A percentile compares a stretch with the other conserved stretches of the same genome.
These are phyloP conservation scores for Aspergillus ustus DNA, from an alignment of 2,329 filamentous ascomycete genomes.

Conservation along the genomic window DNA sequence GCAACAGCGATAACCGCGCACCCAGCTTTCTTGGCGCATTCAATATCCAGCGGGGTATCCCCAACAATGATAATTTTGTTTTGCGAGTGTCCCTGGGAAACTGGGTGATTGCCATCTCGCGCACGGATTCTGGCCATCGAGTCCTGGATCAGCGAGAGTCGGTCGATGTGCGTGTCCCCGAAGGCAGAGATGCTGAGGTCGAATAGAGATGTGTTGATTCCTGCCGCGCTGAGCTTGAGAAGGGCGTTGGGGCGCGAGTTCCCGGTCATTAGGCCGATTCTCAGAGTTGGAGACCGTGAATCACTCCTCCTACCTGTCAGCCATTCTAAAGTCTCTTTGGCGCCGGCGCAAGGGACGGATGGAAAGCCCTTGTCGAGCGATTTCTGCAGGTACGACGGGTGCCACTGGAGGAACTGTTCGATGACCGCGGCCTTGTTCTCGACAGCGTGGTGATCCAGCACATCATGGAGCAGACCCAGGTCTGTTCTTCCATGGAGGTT, in stretches of 20 bases:
- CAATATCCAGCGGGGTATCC: constrained; percentile 21
- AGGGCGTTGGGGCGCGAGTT: constrained; percentile 22
- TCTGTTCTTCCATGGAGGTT: constrained; percentile 22
- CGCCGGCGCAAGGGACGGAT: constrained; percentile 10
- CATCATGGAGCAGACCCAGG: constrained; percentile 18
- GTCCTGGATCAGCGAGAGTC: constrained; percentile 13
- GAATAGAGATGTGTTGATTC: constrained; percentile 17
- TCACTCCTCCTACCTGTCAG: not conserved
- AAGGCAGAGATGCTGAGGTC: constrained; percentile 21
- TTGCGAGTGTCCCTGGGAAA: not conserved
- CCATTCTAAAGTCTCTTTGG: constrained; percentile 17
- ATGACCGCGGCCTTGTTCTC: constrained; percentile 6
- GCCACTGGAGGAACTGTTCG: constrained; percentile 12
- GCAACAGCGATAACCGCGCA: constrained; percentile 22
- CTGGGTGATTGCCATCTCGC: constrained; percentile 1
- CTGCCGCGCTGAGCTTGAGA: constrained; percentile 16
- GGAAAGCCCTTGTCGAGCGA: constrained; percentile 15
- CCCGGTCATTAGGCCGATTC: constrained; percentile 19
- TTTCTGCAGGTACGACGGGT: constrained; percentile 18
- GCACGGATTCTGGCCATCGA: constrained; percentile 14
- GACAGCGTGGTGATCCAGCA: constrained; percentile 17
- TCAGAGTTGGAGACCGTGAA: not conserved
- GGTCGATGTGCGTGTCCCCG: constrained; percentile 19
- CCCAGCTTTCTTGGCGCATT: constrained; percentile 21
- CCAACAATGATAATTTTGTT: constrained; percentile 21